Base-by-base conservation (phyloP, 2,329 filamentous ascomycete species). In the Pyrenophora graminea region DNA sequence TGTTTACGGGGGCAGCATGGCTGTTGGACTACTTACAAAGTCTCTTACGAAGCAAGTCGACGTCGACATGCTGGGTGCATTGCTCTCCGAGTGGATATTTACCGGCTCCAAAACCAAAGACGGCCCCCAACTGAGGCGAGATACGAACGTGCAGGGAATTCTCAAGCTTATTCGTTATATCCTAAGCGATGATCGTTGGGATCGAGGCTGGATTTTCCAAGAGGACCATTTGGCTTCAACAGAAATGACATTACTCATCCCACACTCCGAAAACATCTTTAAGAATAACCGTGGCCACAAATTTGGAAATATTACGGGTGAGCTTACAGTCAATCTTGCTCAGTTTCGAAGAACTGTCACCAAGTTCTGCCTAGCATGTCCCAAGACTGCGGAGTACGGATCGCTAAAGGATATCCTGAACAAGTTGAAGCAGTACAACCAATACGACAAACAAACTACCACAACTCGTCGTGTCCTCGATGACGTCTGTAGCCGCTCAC, bases 121-220 rank as follows among this genome's bases (percentile, higher is more conserved):
- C 1, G 4, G 25, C 10, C 45, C 41, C 1, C 17, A 51, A 8
- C n/a, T 53, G 27, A 31, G 9, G 32, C 13, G 25, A 1, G 30
- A 21, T 23, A 42, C 36, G 8, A 7, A 49, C 2, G 18, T 51
- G 6, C 18, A 30, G 9, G 36, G 48, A 23, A 23, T 58, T 6
- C 56, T 58, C 3, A 47, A n/a, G 32, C 39, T 64, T 1, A 53
- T 64, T n/a, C 49, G 45, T 1, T 44, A 42, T 3, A 48, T 61
- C 6, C 45, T 63, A 2, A 55, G 47, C 25, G 62, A 64, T 15
- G 25, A 42, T 13, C 56, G 62, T 13, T 64, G 60, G 60, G 44
- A 45, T 15, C 58, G 60, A 5, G 60, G 55, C 12, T 64, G 60
- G 62, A 63, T 64, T 15, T 64, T 64, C 27, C 62, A 64, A 30